These are phyloP conservation scores for Magnaporthales sp. DNA, from an alignment of 2,329 filamentous ascomycete genomes.

Conservation along the genomic window DNA sequence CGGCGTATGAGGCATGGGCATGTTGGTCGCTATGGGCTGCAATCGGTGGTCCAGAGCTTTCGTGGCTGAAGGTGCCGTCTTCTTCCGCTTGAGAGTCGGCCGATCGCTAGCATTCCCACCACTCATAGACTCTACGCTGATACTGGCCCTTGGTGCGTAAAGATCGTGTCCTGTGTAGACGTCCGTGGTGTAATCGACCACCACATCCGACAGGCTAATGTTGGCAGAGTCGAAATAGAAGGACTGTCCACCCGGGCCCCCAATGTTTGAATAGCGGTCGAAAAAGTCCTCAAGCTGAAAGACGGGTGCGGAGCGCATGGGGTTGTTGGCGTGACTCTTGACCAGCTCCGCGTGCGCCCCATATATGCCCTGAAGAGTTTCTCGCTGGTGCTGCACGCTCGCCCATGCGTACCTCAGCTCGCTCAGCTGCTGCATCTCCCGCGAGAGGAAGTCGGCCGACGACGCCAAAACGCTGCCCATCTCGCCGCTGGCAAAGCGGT, in stretches of 20 bases:
- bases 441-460: constrained; percentile 59
- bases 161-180: constrained; percentile 40
- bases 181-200: constrained; percentile 51
- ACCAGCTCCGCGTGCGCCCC: constrained; percentile 74
- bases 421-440: constrained; percentile 71
- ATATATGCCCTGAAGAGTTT: constrained; percentile 70
- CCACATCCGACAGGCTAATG: constrained; percentile 59
- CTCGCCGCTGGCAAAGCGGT: constrained; percentile 32
- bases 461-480: constrained; percentile 56
- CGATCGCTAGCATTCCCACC: constrained; percentile 16
- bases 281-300: constrained; percentile 87
- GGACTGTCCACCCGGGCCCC: constrained; percentile 47
- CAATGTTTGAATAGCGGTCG: constrained; percentile 60
- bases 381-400: constrained; percentile 69
- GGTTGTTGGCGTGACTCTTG: constrained; percentile 57
- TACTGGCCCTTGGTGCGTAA: constrained; percentile 29
- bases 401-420: constrained; percentile 71
- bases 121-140: background rate
- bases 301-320: constrained; percentile 66
- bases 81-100: constrained; percentile 41
- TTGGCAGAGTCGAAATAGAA: constrained; percentile 66
- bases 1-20: constrained; percentile 18
- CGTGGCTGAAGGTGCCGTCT: constrained; percentile 26
- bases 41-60: constrained; percentile 25
- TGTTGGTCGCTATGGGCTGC: constrained; percentile 23